Evolutionary conservation across 257 asterid genomes (phyloP).

Genomic region (Solanum dulcamara): DNA sequence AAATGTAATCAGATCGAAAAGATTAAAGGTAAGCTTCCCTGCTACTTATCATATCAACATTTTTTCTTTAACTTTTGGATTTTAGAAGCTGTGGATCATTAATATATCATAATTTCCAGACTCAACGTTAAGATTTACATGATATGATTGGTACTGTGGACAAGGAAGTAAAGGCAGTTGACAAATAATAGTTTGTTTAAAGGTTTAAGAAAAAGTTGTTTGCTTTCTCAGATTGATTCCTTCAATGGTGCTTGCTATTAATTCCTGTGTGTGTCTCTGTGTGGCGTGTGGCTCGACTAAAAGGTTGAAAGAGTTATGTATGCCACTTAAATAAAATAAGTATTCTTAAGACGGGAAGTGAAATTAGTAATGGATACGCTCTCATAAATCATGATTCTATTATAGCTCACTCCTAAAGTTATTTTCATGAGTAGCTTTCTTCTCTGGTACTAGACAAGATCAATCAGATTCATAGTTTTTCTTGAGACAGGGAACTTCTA

Average conservation of each 20-base stretch:
- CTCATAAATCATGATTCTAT: not conserved
- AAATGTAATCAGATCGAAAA: slow-evolving; percentile 45
- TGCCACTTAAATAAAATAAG: not conserved
- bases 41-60: not conserved
- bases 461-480: not conserved
- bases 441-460: not conserved
- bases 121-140: not conserved
- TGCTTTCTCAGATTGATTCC: not conserved
- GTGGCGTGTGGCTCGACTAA: not conserved
- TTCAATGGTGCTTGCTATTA: not conserved
- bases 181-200: not conserved
- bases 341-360: not conserved
- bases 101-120: not conserved
- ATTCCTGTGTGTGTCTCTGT: not conserved
- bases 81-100: not conserved
- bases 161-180: not conserved
- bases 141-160: not conserved
- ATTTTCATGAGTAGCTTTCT: not conserved
- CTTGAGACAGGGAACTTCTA: not conserved
- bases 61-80: not conserved
- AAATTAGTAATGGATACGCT: not conserved
- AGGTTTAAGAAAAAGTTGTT: not conserved
- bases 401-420: not conserved
- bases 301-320: not conserved
- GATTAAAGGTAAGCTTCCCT: slow-evolving; percentile 37